phyloP scores from a whole-genome alignment of 805 yeast genomes.

The Yarrowia porcina region DNA sequence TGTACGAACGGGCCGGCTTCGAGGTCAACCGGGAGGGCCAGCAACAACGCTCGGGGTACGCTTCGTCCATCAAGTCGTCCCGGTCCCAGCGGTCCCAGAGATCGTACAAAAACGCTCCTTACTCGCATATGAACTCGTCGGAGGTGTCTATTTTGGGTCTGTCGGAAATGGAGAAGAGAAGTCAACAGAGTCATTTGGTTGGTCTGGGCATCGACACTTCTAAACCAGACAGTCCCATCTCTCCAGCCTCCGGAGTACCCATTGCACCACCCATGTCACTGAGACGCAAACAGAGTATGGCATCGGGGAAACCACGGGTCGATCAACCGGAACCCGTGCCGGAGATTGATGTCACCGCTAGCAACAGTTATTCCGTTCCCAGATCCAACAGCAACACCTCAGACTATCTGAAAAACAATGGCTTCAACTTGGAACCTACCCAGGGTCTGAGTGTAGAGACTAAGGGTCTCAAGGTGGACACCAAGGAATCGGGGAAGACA shows the following conservation, averaged over 20 bases:
- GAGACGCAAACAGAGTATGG: constrained; percentile 17
- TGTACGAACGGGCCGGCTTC: constrained; percentile 46
- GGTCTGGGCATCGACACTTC: constrained; percentile 5
- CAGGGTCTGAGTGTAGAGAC: neutral
- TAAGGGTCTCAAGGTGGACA: neutral
- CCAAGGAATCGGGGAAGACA: too few species aligned
- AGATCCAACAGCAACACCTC: neutral
- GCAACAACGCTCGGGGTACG: neutral
- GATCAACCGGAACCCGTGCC: neutral
- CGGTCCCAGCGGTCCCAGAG: neutral
- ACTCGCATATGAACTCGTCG: constrained; percentile 10
- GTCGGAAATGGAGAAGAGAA: neutral
- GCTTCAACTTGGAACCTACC: neutral
- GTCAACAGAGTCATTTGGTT: neutral
- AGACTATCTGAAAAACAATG: neutral
- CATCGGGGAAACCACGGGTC: neutral
- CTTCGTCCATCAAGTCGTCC: neutral
- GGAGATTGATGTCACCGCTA: neutral
- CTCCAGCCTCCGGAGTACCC: neutral
- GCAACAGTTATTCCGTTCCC: neutral
- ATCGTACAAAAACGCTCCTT: neutral
- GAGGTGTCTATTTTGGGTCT: constrained; percentile 9
- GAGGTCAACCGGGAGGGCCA: constrained; percentile 34
- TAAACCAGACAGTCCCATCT: neutral
- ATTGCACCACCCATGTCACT: constrained; percentile 16